Percentiles rank a stretch among this genome's conserved stretches.
Evolutionary conservation across 2,329 filamentous ascomycete genomes (phyloP).

Genomic region (Teratosphaeria nubilosa): DNA sequence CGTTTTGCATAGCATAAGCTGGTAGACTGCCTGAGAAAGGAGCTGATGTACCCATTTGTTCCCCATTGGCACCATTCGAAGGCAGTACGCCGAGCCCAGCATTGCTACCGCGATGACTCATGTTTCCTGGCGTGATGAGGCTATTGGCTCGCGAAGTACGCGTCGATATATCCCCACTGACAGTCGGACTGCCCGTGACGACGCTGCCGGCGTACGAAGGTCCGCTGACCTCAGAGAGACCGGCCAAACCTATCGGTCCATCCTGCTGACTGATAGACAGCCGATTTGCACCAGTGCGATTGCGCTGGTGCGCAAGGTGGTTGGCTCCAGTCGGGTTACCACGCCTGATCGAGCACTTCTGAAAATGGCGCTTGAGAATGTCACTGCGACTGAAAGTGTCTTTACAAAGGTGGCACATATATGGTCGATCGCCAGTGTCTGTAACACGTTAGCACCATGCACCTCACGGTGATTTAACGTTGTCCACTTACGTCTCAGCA

Average conservation of each 20-base stretch:
- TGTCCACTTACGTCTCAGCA: conserved; percentile 75
- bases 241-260: conserved; percentile 26
- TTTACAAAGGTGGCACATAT: conserved; percentile 95
- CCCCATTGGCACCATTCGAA: conserved; percentile 17
- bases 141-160: conserved; percentile 41
- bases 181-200: conserved; percentile 24
- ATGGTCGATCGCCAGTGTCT: conserved; percentile 97
- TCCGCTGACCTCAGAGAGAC: conserved; percentile 13
- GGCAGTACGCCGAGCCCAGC: conserved; percentile 23
- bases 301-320: conserved; percentile 66
- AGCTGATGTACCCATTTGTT: conserved; percentile 20
- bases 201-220: conserved; percentile 15
- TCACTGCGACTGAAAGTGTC: conserved; percentile 97
- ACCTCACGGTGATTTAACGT: not conserved
- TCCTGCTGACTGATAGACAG: conserved; percentile 28
- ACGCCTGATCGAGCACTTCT: conserved; percentile 94
- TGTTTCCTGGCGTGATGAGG: conserved; percentile 32
- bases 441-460: conserved; percentile 25
- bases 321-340: conserved; percentile 92
- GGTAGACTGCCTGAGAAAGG: conserved; percentile 21
- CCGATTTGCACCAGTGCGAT: conserved; percentile 38
- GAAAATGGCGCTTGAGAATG: conserved; percentile 96
- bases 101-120: conserved; percentile 25
- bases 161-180: conserved; percentile 34
- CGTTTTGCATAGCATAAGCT: conserved; percentile 26